These are phyloP conservation scores for Begonia loranthoides DNA, from an alignment of 306 rosid species.

Conservation along the genomic window DNA sequence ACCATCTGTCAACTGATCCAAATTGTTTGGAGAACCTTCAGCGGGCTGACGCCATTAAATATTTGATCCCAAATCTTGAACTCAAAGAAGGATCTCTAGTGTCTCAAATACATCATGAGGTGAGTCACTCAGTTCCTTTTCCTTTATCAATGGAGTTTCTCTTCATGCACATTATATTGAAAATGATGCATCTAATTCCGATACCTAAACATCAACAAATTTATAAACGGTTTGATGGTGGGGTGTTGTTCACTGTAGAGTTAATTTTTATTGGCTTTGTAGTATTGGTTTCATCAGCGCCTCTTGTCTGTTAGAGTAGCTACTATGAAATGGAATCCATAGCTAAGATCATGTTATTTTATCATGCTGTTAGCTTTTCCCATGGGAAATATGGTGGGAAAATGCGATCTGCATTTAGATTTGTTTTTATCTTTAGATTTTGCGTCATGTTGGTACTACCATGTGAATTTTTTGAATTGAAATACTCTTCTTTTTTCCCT, in stretches of 20 bases:
- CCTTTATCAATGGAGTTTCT: not conserved
- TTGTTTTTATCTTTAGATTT: not conserved
- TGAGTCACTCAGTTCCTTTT: constrained; percentile 15
- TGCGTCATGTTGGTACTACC: not conserved
- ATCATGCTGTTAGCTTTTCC: too few species aligned
- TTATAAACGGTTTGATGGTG: too few species aligned
- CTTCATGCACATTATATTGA: too few species aligned
- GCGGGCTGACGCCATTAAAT: constrained; percentile 96
- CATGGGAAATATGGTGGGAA: too few species aligned
- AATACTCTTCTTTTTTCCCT: not conserved
- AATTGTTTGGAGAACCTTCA: constrained; percentile 98
- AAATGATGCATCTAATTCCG: too few species aligned
- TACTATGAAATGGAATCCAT: too few species aligned
- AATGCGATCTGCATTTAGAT: not conserved
- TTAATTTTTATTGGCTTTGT: too few species aligned
- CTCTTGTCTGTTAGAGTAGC: too few species aligned
- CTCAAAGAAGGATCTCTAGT: constrained; percentile 93
- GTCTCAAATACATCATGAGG: constrained; percentile 92
- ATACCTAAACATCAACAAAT: too few species aligned
- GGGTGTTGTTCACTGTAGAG: too few species aligned
- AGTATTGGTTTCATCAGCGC: too few species aligned
- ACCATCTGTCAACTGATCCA: constrained; percentile 96
- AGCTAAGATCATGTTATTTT: too few species aligned
- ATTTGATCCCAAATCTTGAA: constrained; percentile 94
- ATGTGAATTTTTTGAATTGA: not conserved